phyloP scores from a whole-genome alignment of 1,284 basidiomycete genomes.

The Ceratorhiza oryzae-sativae region DNA sequence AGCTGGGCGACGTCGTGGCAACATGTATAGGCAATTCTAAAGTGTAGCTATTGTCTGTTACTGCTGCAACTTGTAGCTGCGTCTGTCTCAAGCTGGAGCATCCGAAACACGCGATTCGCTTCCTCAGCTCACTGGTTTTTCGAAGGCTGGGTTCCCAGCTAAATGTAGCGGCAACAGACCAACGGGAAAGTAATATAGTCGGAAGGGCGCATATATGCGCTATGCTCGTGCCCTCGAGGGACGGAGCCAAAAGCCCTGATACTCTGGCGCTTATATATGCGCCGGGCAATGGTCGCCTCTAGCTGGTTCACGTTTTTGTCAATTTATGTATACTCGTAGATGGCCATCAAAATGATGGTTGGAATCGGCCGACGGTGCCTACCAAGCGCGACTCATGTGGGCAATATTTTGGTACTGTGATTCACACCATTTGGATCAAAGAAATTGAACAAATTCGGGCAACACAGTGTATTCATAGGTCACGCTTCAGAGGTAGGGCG shows the following conservation, averaged over 20 bases:
- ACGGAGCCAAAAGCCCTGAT: not conserved
- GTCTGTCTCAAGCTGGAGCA: not conserved
- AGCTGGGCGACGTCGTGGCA: not conserved
- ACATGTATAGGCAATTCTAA: not conserved
- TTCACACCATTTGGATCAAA: not conserved
- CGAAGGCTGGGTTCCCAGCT: not conserved
- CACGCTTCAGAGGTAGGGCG: not conserved
- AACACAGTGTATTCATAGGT: too few relatives aligned
- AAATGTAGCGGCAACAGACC: not conserved
- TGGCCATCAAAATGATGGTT: not conserved
- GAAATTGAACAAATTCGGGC: too few relatives aligned
- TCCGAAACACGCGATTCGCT: conserved; percentile 2
- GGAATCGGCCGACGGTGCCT: not conserved
- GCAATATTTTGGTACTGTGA: not conserved
- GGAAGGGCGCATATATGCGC: not conserved
- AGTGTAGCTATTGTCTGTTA: not conserved
- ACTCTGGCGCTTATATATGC: not conserved
- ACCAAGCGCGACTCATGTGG: not conserved
- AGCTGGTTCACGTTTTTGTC: not conserved
- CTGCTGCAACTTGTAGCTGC: not conserved
- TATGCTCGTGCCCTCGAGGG: not conserved
- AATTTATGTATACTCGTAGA: not conserved
- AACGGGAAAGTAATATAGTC: not conserved
- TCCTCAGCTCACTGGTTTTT: not conserved
- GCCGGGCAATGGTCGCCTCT: not conserved